Evolutionary conservation across 768 basidiomycete species (phyloP), one percentile per base, ranked within the genome.

Genomic region (Pleurotus platypus): DNA sequence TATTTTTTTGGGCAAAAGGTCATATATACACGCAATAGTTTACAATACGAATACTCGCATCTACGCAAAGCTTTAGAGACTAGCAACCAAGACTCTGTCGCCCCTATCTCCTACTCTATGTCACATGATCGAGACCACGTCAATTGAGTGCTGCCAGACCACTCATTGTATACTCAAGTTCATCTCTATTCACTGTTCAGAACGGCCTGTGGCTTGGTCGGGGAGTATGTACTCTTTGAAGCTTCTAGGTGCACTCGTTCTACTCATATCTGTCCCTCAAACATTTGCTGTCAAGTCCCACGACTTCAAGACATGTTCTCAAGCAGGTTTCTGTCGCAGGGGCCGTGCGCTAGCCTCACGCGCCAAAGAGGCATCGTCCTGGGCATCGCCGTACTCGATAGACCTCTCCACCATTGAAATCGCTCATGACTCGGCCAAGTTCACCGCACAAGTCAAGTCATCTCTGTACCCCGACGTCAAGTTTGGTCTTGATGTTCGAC

Each of bases 231-330:
- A 70, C 57, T 67, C 71, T 55, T 67, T 70, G 59, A 66, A 65
- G 55, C 62, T 78, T 45, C 61, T 76, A 47, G 73, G 71, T 51
- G 64, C 72, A 43, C 56, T 77, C 40, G 63, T 69, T 46, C 61
- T 78, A 46, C 67, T 78, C 22, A 49, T 75, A 18, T 59, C 65
- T 13, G 55, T 66, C 46, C 70, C 75, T 42, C 68, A 75, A 57
- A 68, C 77, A 5, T 63, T 79, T 26, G 84, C 87, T 37, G 83
- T 91, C 72, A 91, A 91, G 74, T 74, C 78, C 16, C 80, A 88
- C 58, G 93, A 98, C 72, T 99, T 95, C 81, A 98, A 97, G 72
- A 92, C 85, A 57, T 98, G 97, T 67, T 79, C 81, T n/a, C 92
- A 98, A 71, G 84, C 93, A 0, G 94, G 91, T 16, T 98, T 99